phyloP scores from a whole-genome alignment of 805 yeast species.

The Candida corydali region DNA sequence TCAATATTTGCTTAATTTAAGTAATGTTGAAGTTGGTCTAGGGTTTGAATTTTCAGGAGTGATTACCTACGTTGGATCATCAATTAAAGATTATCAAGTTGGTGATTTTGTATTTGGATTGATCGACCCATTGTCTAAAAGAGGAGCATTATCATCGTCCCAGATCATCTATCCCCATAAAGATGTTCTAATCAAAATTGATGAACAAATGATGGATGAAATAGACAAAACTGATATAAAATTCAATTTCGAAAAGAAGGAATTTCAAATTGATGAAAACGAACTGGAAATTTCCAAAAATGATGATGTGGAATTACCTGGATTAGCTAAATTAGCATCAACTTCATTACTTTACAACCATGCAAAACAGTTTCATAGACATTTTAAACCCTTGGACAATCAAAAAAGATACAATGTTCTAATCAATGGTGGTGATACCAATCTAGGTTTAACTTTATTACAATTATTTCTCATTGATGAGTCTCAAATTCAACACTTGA shows the following conservation, averaged over 20 bases:
- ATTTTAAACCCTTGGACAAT: slow-evolving; percentile 16
- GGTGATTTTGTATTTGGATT: slow-evolving; percentile 70
- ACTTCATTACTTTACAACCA: slow-evolving; percentile 34
- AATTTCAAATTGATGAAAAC: slow-evolving; percentile 13
- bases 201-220: slow-evolving; percentile 17
- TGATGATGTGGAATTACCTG: slow-evolving; percentile 15
- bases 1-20: slow-evolving; percentile 47
- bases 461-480: slow-evolving; percentile 20
- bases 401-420: slow-evolving; percentile 23
- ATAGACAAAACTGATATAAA: slow-evolving; percentile 21
- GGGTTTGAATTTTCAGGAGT: slow-evolving; percentile 71
- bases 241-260: slow-evolving; percentile 14
- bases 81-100: slow-evolving; percentile 23
- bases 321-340: slow-evolving; percentile 28
- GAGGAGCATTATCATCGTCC: slow-evolving; percentile 58
- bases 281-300: slow-evolving; percentile 1
- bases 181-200: slow-evolving; percentile 36
- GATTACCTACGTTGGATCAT: slow-evolving; percentile 51
- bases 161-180: slow-evolving; percentile 49
- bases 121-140: slow-evolving; percentile 45
- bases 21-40: slow-evolving; percentile 54
- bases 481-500: slow-evolving; percentile 7
- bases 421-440: slow-evolving; percentile 42
- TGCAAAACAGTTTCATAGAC: slow-evolving; percentile 31
- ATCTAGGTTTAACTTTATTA: slow-evolving; percentile 30